phyloP scores from a whole-genome alignment of 2,329 filamentous ascomycete genomes.

The Fusarium sp. region DNA sequence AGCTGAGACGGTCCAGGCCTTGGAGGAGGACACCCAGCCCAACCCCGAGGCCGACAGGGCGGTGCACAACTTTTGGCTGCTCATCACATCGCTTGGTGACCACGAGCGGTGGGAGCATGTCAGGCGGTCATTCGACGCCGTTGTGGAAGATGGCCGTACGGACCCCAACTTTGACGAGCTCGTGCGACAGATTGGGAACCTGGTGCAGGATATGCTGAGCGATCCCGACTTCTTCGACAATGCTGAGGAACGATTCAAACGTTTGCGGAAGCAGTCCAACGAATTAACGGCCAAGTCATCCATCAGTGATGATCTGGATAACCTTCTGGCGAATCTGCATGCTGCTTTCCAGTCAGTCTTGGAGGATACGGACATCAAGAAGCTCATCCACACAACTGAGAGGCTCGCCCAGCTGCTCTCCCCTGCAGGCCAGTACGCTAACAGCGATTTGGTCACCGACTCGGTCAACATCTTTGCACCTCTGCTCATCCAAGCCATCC shows the following conservation, averaged over 20 bases:
- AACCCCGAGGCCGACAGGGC: conserved; percentile 82
- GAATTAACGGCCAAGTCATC: conserved; percentile 74
- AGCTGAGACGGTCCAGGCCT: conserved; percentile 72
- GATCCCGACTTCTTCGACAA: conserved; percentile 88
- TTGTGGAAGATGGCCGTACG: conserved; percentile 78
- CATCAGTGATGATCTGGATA: conserved; percentile 78
- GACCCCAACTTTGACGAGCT: conserved; percentile 87
- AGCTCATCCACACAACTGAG: conserved; percentile 73
- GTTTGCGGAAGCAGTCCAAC: conserved; percentile 65
- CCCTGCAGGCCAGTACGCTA: conserved; percentile 70
- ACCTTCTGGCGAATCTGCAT: conserved; percentile 75
- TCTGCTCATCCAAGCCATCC: conserved; percentile 77
- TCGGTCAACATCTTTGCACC: conserved; percentile 84
- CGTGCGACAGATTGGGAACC: conserved; percentile 76
- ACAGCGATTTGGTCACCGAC: conserved; percentile 79
- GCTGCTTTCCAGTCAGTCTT: conserved; percentile 75
- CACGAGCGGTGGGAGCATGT: conserved; percentile 79
- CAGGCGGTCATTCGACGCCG: conserved; percentile 72
- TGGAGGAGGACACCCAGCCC: conserved; percentile 76
- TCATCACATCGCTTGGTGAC: conserved; percentile 84
- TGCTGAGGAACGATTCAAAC: conserved; percentile 65
- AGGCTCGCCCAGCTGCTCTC: conserved; percentile 77
- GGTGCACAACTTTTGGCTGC: conserved; percentile 81
- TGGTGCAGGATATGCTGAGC: conserved; percentile 83
- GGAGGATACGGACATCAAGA: conserved; percentile 77